A percentile compares a stretch with the other conserved stretches of the same genome.
These are phyloP conservation scores for Rhizopus sp. DNA, from an alignment of 371 early-diverging fungal genomes.

Conservation along the genomic window DNA sequence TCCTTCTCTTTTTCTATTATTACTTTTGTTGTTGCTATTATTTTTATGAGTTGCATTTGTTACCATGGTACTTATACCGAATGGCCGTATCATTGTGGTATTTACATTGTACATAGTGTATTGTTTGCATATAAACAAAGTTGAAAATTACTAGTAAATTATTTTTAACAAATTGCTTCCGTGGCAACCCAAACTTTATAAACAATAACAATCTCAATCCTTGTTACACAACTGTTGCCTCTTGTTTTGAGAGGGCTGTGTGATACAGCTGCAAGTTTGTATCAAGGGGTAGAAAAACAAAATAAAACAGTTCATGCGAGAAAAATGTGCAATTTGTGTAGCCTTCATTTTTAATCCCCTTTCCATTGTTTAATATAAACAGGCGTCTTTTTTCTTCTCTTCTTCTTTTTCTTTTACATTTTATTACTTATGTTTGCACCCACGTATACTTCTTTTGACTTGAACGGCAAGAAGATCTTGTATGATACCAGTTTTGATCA, in stretches of 20 bases:
- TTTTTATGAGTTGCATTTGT: no score
- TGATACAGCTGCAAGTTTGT: neutral
- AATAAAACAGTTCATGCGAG: conserved; percentile 8
- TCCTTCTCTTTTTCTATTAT: no score
- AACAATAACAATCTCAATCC: no score
- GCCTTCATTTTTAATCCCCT: neutral
- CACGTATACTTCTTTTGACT: neutral
- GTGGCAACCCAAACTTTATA: no score
- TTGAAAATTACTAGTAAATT: no score
- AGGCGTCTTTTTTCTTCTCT: neutral
- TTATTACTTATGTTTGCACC: neutral
- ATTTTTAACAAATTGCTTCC: no score
- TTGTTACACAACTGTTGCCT: neutral
- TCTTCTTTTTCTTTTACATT: neutral
- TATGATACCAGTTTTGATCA: neutral
- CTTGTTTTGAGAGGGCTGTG: neutral
- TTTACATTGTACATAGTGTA: no score
- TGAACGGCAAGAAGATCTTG: neutral
- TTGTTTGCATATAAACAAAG: no score
- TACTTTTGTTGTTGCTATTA: no score
- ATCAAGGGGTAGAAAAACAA: conserved; percentile 2
- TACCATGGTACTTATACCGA: no score
- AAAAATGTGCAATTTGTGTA: conserved; percentile 14
- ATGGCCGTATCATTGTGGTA: no score
- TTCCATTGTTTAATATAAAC: conserved; percentile 2